Evolutionary conservation across 129 eudicot genomes (phyloP), one percentile per base, ranked within the genome.

Genomic region (Smallanthus sonchifolius): DNA sequence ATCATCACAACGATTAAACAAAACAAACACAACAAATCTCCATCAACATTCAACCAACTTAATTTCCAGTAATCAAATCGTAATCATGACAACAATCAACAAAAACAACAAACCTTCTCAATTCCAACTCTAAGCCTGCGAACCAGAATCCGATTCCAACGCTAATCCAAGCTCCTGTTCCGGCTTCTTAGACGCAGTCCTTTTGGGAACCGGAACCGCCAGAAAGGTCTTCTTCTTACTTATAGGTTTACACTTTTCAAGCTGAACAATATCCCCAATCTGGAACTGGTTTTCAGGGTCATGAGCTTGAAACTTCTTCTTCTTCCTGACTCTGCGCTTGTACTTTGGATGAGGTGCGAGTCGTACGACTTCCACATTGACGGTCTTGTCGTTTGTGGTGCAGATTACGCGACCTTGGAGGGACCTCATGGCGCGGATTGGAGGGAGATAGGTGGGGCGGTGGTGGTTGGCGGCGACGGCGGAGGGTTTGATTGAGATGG

Each of bases 301-400:
- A 49, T 95, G 97, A 5, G 94, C 99, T 65, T 95, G 99, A 72
- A 74, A 91, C 94, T 86, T 95, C 94, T 91, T 91, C 91, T 88
- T 88, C 87, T 65, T 82, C 76, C 96, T 74, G 5, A 91, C 87
- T 57, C 99, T 83, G 1, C 96, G 85, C 80, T 95, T 91, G 92
- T 95, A 95, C 75, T 95, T 95, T 0, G 99, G 99, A 60, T 91
- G 97, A 9, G 96, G 96, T 6, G 96, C 97, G 6, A 95, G 80
- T 0, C 99, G 99, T 0, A 76, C 72, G 2, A 95, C 99, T 69
- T 88, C 97, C 13, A 95, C 99, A 2, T 87, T 81, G 14, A 95
- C 95, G 5, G 99, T 95, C 69, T 95, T 95, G 78, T 95, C 97
- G 79, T 63, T 95, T 57, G 86, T 78, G 76, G 91, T 78, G 85